These are phyloP conservation scores for Pestalotiopsis sp. DNA, from an alignment of 2,329 filamentous ascomycete genomes.

Conservation along the genomic window DNA sequence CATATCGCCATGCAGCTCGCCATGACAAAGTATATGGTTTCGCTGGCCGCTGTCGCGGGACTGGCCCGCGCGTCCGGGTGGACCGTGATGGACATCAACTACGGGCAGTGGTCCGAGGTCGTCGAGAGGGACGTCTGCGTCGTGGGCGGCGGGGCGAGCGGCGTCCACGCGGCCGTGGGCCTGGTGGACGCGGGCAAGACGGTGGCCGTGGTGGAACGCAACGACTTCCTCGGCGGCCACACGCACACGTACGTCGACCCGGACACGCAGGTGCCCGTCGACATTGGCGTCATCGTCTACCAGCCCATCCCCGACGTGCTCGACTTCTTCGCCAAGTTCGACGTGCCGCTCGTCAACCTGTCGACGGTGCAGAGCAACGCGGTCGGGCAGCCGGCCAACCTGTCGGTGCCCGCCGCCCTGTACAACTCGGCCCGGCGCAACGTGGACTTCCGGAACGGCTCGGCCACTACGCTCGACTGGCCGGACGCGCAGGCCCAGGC, in stretches of 20 bases:
- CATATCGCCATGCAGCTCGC: background rate
- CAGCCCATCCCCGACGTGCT: background rate
- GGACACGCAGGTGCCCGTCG: background rate
- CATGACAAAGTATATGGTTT: background rate
- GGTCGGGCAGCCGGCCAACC: background rate
- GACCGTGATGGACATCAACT: background rate
- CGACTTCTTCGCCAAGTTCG: slow-evolving; percentile 4
- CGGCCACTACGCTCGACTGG: background rate
- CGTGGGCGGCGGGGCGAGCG: slow-evolving; percentile 12
- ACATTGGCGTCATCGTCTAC: slow-evolving; percentile 13
- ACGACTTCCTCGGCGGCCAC: slow-evolving; percentile 11
- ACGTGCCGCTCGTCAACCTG: background rate
- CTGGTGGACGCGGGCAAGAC: slow-evolving; percentile 10
- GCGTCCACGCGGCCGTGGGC: slow-evolving; percentile 1
- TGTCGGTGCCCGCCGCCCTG: background rate
- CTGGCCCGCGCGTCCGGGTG: background rate
- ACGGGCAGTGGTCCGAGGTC: background rate
- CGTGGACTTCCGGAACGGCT: slow-evolving; percentile 11
- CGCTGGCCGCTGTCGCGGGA: background rate
- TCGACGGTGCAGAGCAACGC: background rate
- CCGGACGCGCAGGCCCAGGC: background rate
- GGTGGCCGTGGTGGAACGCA: slow-evolving; percentile 4
- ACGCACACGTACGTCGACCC: slow-evolving; percentile 12
- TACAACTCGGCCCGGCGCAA: background rate
- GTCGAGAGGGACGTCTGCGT: slow-evolving; percentile 9